Evolutionary conservation across 441 rosid genomes (phyloP), one percentile per base, ranked within the genome.

Genomic region (Croton setiger): DNA sequence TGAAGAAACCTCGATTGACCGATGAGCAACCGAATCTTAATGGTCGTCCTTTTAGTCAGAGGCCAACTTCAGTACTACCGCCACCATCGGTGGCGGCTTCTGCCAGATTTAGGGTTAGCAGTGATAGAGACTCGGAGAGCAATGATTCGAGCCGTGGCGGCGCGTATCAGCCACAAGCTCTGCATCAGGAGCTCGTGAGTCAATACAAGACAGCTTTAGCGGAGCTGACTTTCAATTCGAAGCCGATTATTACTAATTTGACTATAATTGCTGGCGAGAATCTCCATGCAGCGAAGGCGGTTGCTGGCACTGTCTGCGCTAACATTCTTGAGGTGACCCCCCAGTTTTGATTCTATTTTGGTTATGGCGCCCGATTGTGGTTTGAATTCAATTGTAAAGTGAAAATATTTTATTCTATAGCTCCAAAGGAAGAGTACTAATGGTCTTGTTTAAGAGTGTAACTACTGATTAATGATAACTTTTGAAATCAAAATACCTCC

Each of bases 241-340:
- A 95, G 78, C 98, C 97, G 17, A 95, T 95, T 43, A 95, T 95
- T 31, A 92, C 99, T 48, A 95, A 90, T 72, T 84, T 95, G 78
- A 95, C 98, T 6, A 92, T 95, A 68, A 95, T 95, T 55, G 99
- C 98, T 0, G 99, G 98, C 23, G 98, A 95, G 79, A 95, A 87
- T 85, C 80, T 81, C 18, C 93, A 87, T 44, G 90, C 92, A 3
- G 99, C 98, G 7, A 95, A 89, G 72, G 86, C 88, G 36, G 81
- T 95, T 67, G 91, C 88, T 4, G 75, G 88, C 63, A 84, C 90
- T 23, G 80, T 95, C 82, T 92, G 97, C 90, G 63, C 84, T 51
- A 84, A 95, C 73, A 95, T 92, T 83, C 72, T 92, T 73, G 99
- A 95, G 99, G 99, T 95, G 98, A 93, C 83, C 74, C 74, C 74